Evolutionary conservation across 139 green algal genomes (phyloP), one percentile per base, ranked within the genome.

Genomic region (Tetraselmis striata): DNA sequence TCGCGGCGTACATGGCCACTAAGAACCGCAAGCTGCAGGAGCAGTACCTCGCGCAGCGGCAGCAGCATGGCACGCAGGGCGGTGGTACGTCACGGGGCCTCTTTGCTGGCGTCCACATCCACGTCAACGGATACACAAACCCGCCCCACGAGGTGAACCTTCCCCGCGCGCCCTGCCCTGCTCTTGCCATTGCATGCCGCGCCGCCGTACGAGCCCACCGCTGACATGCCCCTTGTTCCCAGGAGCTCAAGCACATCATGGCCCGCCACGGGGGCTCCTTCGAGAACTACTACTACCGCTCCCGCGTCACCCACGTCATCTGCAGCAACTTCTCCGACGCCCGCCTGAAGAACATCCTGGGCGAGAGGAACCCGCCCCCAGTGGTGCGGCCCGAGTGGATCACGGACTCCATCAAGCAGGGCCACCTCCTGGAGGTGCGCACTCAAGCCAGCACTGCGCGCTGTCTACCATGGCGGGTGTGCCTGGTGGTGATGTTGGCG

Each of bases 201-300:
- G n/a, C n/a, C n/a, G n/a, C n/a, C n/a, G n/a, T n/a, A n/a, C n/a
- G n/a, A n/a, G n/a, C n/a, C n/a, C n/a, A n/a, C n/a, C n/a, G 2
- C 77, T 30, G 27, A 77, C 25, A 78, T 78, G 31, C 26, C 58
- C 59, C 23, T 26, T 0, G 28, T 32, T 18, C 86, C 29, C 88
- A 95, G 90, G 95, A 98, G 86, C 88, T 99, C 1, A 95, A 94
- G 84, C 90, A 95, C 28, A 83, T 99, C 1, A 99, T 99, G 96
- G 85, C 93, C 0, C 30, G 87, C 74, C 93, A 99, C 83, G 96
- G 96, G 0, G 96, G 96, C 31, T 58, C 79, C 28, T 98, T 98
- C 84, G 92, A 97, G 77, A 95, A 95, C 80, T 97, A 97, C 81
- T 89, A 86, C n/a, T 84, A 78, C 78, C 84, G 90, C 23, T 81